Base-by-base conservation (phyloP, 2,329 filamentous ascomycete species). In the Penicillium sp. region DNA sequence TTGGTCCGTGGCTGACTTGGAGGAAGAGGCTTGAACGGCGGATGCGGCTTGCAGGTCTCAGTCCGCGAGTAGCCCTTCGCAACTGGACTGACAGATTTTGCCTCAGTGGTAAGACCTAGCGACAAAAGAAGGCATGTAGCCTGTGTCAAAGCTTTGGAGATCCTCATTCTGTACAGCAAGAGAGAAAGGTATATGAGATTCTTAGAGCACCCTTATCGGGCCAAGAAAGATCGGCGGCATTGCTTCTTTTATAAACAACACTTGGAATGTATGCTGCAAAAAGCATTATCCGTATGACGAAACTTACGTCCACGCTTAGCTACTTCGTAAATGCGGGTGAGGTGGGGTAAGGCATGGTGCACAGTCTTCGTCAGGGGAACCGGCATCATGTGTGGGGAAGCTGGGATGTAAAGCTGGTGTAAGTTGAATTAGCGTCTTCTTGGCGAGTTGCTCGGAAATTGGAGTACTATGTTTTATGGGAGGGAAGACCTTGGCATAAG, bases 1-100 rank as follows among this genome's bases (percentile, higher is more conserved):
- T 62, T 69, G 26, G 47, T 62, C 18, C 70, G 61, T 5, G 56
- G 50, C 9, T 57, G 47, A 23, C 63, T 70, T 6, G 55, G 22
- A 11, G 70, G 69, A 6, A 73, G 60, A 23, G 69, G 66, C 25
- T 58, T 59, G 59, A 72, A 72, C 11, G 70, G 63, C 9, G 57
- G 59, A 8, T 69, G 61, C 2, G 70, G 70, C 4, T 64, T 60
- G 51, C 69, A 66, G 11, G 61, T 62, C 2, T 67, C 55, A 35
- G 59, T 66, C 45, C 69, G 55, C 23, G 62, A 64, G 20, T 55
- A 49, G 4, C 23, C 42, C 8, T 51, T 51, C 15, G 42, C 53
- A 33, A 22, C 33, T n/a, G 54, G 26, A 3, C 29, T 58, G 5
- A 62, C 61, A 4, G 54, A 45, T 51, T 63, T 65, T 9, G 51